Evolutionary conservation across 768 basidiomycete genomes (phyloP), one percentile per base, ranked within the genome.

Genomic region (Termitomyces sp.): DNA sequence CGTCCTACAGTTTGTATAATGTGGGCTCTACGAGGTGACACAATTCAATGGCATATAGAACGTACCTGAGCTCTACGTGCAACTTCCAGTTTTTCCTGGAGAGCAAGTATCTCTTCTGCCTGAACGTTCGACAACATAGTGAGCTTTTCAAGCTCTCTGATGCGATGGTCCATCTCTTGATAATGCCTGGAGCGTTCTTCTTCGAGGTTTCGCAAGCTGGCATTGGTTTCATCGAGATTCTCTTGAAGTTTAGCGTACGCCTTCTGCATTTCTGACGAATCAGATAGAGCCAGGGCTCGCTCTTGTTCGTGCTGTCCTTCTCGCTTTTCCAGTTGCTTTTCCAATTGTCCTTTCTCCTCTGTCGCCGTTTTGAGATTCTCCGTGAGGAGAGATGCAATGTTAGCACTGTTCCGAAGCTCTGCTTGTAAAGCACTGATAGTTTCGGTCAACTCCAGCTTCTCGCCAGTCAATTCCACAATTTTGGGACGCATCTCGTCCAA

Each of bases 401-500:
- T 67, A 61, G 91, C 87, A 20, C 83, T 80, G 61, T 76, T 80
- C 41, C 76, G 76, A 58, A 90, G 62, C 9, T 78, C 75, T 54
- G 78, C 76, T 58, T 86, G 78, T 57, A 91, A 70, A 56, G 71
- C 69, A 61, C 83, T 84, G 47, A 85, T 75, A 65, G 83, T 83
- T 61, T 93, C 89, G 46, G 78, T 76, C 9, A 91, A 78, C 60
- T 89, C 83, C 15, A 90, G 73, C 69, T 87, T 91, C 60, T 77
- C 80, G 39, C 85, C 82, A 3, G 89, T 91, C 55, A 95, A 76
- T 68, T 91, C 86, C 22, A 93, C 86, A 61, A 93, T 85, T 75
- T 93, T 93, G 42, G 89, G 83, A 33, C 88, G 82, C 84, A 93
- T 88, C 71, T 93, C 91, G 62, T 93, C 87, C 60, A 94, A 73